Evolutionary conservation across 768 basidiomycete genomes (phyloP), one percentile per base, ranked within the genome.

Genomic region (Phanerochaete carnosa): DNA sequence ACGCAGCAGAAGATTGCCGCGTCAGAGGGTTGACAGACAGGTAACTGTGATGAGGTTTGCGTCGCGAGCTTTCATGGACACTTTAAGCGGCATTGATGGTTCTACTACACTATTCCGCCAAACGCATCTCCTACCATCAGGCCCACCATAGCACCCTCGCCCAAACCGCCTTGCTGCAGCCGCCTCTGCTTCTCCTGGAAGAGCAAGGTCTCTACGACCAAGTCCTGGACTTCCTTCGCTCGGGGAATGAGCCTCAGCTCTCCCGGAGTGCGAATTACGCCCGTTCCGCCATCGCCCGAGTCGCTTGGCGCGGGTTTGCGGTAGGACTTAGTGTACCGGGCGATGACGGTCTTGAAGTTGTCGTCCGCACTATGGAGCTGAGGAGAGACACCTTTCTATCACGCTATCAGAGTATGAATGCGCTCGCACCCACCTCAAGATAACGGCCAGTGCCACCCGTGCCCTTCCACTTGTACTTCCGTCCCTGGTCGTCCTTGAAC

Each of bases 401-500:
- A 23, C 23, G 11, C 15, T 12, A 13, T 15, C 11, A 51, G 6
- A 19, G 15, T 23, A n/a, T 22, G 12, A 19, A 22, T n/a, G 25
- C 13, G 29, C 2, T 3, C n/a, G 47, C n/a, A 39, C 70, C 25
- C 50, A 75, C 78, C 71, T 76, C 72, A 16, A 80, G 66, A 8
- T 68, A 45, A 22, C 72, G 57, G 9, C 78, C 77, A 15, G 73
- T 65, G 12, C 65, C 66, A 61, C 74, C 47, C 19, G 25, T 74
- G 15, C 76, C 77, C 54, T 77, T 79, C 80, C 79, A 80, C 59
- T 76, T 79, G 59, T 74, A 77, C 35, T 70, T 71, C 37, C 74
- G 67, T 2, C 73, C 74, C 9, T 57, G 52, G n/a, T 69, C 62
- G 58, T 77, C 78, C 45, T 72, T 65, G 63, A 80, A 75, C 23